phyloP scores from a whole-genome alignment of 2,329 filamentous ascomycete species.

The Colletotrichum gigasporum region DNA sequence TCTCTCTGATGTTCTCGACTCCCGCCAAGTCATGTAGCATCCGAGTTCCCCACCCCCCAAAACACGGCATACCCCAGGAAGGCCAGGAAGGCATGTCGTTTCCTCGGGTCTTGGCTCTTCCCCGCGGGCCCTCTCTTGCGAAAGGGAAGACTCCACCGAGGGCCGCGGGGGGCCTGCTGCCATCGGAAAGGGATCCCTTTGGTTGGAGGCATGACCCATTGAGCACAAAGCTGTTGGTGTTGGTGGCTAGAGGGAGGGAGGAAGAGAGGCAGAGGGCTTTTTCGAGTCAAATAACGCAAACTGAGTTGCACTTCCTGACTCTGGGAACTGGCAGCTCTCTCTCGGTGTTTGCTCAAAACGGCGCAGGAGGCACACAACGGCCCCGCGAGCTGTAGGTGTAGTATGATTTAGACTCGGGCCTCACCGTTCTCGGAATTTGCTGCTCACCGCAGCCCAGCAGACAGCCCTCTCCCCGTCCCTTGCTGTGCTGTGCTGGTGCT shows the following conservation, averaged over 20 bases:
- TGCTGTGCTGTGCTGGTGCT: background rate
- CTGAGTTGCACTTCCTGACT: background rate
- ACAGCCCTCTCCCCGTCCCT: too few relatives aligned
- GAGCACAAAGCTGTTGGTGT: too few relatives aligned
- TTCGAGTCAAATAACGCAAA: background rate
- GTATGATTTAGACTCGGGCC: slow-evolving; percentile 7
- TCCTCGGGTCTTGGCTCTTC: slow-evolving; percentile 11
- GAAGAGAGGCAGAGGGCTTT: background rate
- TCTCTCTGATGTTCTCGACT: background rate
- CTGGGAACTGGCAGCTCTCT: background rate
- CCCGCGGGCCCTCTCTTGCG: background rate
- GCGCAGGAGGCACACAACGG: background rate
- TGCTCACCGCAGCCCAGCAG: background rate
- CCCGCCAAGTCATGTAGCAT: slow-evolving; percentile 4
- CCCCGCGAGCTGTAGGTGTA: background rate
- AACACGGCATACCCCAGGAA: too few relatives aligned
- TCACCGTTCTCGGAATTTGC: background rate
- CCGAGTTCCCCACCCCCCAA: too few relatives aligned
- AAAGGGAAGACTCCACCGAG: background rate
- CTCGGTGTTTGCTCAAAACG: background rate
- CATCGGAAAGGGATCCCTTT: background rate
- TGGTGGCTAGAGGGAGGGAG: background rate
- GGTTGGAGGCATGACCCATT: slow-evolving; percentile 11
- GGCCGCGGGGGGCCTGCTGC: background rate
- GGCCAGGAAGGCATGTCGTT: slow-evolving; percentile 1